Percentiles rank a stretch among this genome's conserved stretches.
Evolutionary conservation across 2,329 filamentous ascomycete genomes (phyloP).

Genomic region (Microascus cirrosus): DNA sequence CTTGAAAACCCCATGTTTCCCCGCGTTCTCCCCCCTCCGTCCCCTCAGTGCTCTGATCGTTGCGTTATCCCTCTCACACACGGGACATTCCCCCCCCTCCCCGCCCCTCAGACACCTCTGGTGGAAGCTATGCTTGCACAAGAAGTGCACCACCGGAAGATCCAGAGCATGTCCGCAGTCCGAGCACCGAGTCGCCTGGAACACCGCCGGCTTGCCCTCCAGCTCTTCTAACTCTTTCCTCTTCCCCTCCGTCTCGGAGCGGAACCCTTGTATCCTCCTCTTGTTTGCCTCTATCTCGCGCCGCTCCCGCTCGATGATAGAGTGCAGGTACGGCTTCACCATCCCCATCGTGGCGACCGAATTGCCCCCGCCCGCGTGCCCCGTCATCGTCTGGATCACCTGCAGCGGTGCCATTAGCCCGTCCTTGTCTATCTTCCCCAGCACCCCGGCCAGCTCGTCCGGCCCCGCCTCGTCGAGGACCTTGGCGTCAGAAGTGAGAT

Average conservation of each 20-base stretch:
- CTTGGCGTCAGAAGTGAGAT: constrained; percentile 76
- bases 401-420: constrained; percentile 91
- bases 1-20: constrained; percentile 80
- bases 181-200: constrained; percentile 81
- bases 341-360: constrained; percentile 93
- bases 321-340: constrained; percentile 83
- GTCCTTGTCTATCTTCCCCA: constrained; percentile 80
- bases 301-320: constrained; percentile 80
- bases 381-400: constrained; percentile 83
- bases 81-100: constrained; percentile 61
- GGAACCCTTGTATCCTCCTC: constrained; percentile 72
- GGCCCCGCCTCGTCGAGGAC: constrained; percentile 76
- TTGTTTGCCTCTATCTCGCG: constrained; percentile 75
- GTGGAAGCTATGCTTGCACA: constrained; percentile 96
- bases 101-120: constrained; percentile 63
- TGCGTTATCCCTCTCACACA: constrained; percentile 73
- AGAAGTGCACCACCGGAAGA: constrained; percentile 83
- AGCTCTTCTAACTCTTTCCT: constrained; percentile 69
- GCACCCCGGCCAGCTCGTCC: constrained; percentile 68
- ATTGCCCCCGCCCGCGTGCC: constrained; percentile 22
- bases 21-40: constrained; percentile 77
- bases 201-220: constrained; percentile 69
- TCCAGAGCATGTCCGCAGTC: constrained; percentile 71
- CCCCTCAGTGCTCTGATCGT: constrained; percentile 79
- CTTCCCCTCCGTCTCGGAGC: constrained; percentile 71